Evolutionary conservation across 164 flowering plant genomes (phyloP), one percentile per base, ranked within the genome.

Genomic region (Umbilicus rupestris): DNA sequence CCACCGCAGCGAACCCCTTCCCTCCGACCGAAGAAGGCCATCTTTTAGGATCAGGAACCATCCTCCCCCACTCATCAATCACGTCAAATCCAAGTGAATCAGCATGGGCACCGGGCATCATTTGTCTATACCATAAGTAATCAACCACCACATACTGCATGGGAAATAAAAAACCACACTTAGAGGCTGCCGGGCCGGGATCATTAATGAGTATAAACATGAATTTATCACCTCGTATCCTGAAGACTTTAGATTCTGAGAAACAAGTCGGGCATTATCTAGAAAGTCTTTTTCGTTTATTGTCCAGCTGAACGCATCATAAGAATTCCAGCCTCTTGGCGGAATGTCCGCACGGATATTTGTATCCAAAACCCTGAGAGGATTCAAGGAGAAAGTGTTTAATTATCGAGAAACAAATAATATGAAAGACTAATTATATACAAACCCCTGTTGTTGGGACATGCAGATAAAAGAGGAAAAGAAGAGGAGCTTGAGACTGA

Each of bases 301-400:
- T 26, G 72, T 82, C 98, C 98, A 91, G 70, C 82, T 74, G 70
- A 87, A 94, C 31, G 96, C 86, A 81, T 94, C 98, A 66, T 94
- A 94, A 0, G 98, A 91, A 71, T 94, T 94, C 98, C 97, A 94
- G 45, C 98, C 97, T 68, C 97, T 85, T 1, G 98, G 98, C 16
- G 98, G 98, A n/a, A 58, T 26, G 52, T 65, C 44, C 33, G 91
- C 92, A 37, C 58, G 84, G 17, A 64, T 31, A 22, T 66, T 72
- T 71, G 59, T 50, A 55, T 74, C 67, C 15, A 68, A 55, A 42
- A 68, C 78, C 75, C 82, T 81, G 81, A 70, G 11, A 50, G 22
- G 7, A 7, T 20, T 22, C 52, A 22, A 7, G 10, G n/a, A n/a
- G n/a, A n/a, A n/a, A n/a, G n/a, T n/a, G n/a, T n/a, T n/a, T n/a